These are phyloP conservation scores for Lagenidium giganteum DNA, from an alignment of 352 stramenopile genomes.

Conservation along the genomic window DNA sequence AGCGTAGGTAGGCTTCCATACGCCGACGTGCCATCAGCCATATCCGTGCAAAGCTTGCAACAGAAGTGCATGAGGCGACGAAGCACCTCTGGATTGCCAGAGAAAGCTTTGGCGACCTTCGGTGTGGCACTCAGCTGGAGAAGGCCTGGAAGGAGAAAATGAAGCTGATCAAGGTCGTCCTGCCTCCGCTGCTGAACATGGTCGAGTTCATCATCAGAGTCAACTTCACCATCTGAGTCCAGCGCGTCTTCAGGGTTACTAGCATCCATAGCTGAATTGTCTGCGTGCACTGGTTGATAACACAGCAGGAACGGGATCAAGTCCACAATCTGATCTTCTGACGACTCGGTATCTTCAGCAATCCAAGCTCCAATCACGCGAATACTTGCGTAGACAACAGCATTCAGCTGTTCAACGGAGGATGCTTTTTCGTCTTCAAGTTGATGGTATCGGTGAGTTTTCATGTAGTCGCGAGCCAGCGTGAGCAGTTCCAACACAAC, in stretches of 20 bases:
- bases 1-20: slow-evolving; percentile 59
- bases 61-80: slow-evolving; percentile 72
- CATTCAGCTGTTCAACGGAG: slow-evolving; percentile 52
- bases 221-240: slow-evolving; percentile 66
- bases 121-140: slow-evolving; percentile 69
- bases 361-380: slow-evolving; percentile 78
- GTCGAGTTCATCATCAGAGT: slow-evolving; percentile 71
- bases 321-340: slow-evolving; percentile 57
- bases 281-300: slow-evolving; percentile 40
- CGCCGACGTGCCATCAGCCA: slow-evolving; percentile 37
- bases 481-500: slow-evolving; percentile 73
- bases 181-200: slow-evolving; percentile 36
- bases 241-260: slow-evolving; percentile 12
- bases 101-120: slow-evolving; percentile 48
- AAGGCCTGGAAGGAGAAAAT: slow-evolving; percentile 78
- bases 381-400: slow-evolving; percentile 71
- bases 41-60: slow-evolving; percentile 55
- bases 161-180: slow-evolving; percentile 60
- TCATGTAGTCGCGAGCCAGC: slow-evolving; percentile 58
- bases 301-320: slow-evolving; percentile 78
- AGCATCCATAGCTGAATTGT: not conserved
- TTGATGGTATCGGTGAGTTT: slow-evolving; percentile 60
- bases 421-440: slow-evolving; percentile 27
- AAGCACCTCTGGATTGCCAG: slow-evolving; percentile 53
- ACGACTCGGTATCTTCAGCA: slow-evolving; percentile 76